phyloP scores from a whole-genome alignment of 768 basidiomycete genomes.

The Psilocybe subaeruginosa region DNA sequence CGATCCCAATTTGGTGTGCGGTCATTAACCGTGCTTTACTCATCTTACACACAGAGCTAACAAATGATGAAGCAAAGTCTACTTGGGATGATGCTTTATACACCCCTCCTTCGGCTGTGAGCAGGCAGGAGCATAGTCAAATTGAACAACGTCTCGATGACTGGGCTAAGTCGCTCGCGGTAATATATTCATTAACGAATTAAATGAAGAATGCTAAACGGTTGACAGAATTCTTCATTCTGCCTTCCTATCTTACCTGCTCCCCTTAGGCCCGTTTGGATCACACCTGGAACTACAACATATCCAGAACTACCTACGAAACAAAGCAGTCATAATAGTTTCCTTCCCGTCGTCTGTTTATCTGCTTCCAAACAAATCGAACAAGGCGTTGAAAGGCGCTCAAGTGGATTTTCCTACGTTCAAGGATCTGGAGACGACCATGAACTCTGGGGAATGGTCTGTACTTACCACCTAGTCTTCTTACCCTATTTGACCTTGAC shows the following conservation, averaged over 20 bases:
- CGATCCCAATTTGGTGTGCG: conserved; percentile 93
- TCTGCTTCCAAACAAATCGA: conserved; percentile 79
- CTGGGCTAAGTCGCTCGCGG: conserved; percentile 74
- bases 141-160: conserved; percentile 66
- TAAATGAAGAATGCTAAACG: not conserved
- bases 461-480: conserved; percentile 3
- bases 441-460: conserved; percentile 84
- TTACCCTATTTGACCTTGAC: not conserved
- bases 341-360: conserved; percentile 78
- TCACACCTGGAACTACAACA: conserved; percentile 69
- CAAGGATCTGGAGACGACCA: conserved; percentile 97
- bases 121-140: conserved; percentile 77
- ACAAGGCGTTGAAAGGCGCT: conserved; percentile 62
- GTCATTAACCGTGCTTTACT: conserved; percentile 74
- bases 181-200: conserved; percentile 32
- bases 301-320: conserved; percentile 42
- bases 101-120: conserved; percentile 71
- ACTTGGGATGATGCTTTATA: conserved; percentile 66
- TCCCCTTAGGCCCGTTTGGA: conserved; percentile 87
- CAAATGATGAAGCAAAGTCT: conserved; percentile 2
- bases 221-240: conserved; percentile 70
- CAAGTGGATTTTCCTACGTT: conserved; percentile 80
- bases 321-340: conserved; percentile 18
- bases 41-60: conserved; percentile 32
- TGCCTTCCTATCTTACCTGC: conserved; percentile 55